Conservation (phyloP, 2,329 filamentous ascomycete species). For the Aureobasidium pullulans region DNA sequence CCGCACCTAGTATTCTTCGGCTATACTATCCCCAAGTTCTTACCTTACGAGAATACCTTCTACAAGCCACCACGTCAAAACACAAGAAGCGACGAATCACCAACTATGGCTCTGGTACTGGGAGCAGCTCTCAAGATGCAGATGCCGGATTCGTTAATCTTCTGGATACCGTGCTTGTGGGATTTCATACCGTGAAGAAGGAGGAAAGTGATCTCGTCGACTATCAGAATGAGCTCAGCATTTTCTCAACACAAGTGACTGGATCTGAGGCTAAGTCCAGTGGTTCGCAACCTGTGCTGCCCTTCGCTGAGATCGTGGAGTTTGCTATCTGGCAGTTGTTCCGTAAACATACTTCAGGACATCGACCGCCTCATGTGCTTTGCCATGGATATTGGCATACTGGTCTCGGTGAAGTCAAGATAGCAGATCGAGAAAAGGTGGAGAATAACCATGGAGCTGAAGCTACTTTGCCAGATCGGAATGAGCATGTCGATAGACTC, state of each 20-base stretch:
- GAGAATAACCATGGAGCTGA: constrained; percentile 62
- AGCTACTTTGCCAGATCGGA: constrained; percentile 56
- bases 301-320: constrained; percentile 34
- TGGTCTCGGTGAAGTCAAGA: constrained; percentile 24
- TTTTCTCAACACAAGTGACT: constrained; percentile 39
- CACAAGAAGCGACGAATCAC: constrained; percentile 40
- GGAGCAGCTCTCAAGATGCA: constrained; percentile 28
- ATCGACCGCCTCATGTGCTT: constrained; percentile 64
- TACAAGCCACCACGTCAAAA: constrained; percentile 64
- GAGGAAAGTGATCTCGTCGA: constrained; percentile 21
- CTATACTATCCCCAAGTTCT: constrained; percentile 60
- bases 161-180: constrained; percentile 65
- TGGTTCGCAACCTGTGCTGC: constrained; percentile 17
- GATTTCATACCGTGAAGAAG: constrained; percentile 42
- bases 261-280: constrained; percentile 25
- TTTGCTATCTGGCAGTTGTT: constrained; percentile 67
- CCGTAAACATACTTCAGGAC: constrained; percentile 42
- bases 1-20: constrained; percentile 36
- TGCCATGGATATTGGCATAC: constrained; percentile 71
- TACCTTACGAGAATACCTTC: constrained; percentile 63
- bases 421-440: constrained; percentile 27
- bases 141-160: constrained; percentile 43
- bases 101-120: constrained; percentile 42
- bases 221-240: constrained; percentile 33
- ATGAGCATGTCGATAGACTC: constrained; percentile 61